A percentile compares a stretch with the other conserved stretches of the same genome.
Evolutionary conservation across 257 asterid genomes (phyloP).

Genomic region (Primulina tabacum): DNA sequence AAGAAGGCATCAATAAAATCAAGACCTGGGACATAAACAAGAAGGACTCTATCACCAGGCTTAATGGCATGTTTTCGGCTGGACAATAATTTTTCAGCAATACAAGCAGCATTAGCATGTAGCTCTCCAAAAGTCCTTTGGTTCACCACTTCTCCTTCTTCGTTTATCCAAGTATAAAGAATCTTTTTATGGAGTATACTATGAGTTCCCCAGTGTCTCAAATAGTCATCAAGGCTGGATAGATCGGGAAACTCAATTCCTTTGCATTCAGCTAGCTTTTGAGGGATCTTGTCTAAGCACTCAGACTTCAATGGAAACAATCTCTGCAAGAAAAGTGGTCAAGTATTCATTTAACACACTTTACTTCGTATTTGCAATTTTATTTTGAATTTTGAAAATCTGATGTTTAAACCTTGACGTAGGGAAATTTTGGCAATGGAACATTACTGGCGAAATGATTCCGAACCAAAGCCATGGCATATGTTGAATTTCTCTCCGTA

Average conservation of each 20-base stretch:
- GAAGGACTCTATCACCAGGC: conserved; percentile 76
- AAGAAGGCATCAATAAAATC: conserved; percentile 82
- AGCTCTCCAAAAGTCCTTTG: conserved; percentile 61
- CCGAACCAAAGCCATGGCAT: conserved; percentile 54
- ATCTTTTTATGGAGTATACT: conserved; percentile 38
- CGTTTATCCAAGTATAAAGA: conserved; percentile 75
- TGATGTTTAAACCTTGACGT: conserved; percentile 54
- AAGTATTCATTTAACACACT: conserved; percentile 1
- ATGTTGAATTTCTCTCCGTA: conserved; percentile 81
- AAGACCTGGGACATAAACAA: conserved; percentile 73
- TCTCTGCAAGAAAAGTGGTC: conserved; percentile 44
- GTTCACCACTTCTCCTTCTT: conserved; percentile 47
- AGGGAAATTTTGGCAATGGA: conserved; percentile 57
- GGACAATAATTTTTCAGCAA: conserved; percentile 65
- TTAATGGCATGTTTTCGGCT: conserved; percentile 53
- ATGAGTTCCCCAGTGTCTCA: conserved; percentile 73
- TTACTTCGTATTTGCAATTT: background rate
- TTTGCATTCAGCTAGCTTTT: conserved; percentile 36
- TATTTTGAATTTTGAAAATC: conserved; percentile 8
- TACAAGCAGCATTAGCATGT: conserved; percentile 58
- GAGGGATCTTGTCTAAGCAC: conserved; percentile 36
- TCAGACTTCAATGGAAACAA: conserved; percentile 46
- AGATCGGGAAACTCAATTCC: conserved; percentile 65
- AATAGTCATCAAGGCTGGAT: conserved; percentile 59
- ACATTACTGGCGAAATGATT: conserved; percentile 57